Percentiles rank a stretch among this genome's conserved stretches.
Evolutionary conservation across 73 alveolate genomes (phyloP).

Genomic region (Paramecium biaurelia): DNA sequence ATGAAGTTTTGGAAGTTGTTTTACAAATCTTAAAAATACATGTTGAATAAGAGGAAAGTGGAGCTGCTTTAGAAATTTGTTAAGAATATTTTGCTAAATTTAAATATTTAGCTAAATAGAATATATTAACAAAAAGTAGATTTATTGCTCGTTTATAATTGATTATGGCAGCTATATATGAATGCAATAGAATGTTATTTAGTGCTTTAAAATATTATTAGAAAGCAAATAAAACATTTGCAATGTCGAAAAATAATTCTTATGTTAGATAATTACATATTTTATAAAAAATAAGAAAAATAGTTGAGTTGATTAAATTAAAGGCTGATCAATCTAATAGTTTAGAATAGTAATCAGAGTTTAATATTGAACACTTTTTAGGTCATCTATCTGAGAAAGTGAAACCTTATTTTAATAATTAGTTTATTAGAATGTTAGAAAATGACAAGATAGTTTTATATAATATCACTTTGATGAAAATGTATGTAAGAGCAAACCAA

Average conservation of each 20-base stretch:
- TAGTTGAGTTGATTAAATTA: background rate
- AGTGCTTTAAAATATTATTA: background rate
- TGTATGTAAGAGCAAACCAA: background rate
- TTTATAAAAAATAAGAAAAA: background rate
- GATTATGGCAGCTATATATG: constrained; percentile 28
- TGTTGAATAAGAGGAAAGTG: constrained; percentile 38
- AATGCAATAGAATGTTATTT: background rate
- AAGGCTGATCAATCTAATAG: background rate
- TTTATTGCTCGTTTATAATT: background rate
- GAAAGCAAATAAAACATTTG: background rate
- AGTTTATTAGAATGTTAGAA: background rate
- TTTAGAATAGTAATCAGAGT: background rate
- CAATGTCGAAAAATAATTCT: background rate
- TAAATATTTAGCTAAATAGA: background rate
- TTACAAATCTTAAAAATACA: background rate
- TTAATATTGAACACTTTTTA: background rate
- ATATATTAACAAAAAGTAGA: background rate
- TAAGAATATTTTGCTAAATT: background rate
- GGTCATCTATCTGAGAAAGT: background rate
- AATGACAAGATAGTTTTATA: background rate
- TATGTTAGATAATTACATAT: constrained; percentile 11
- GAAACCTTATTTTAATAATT: constrained; percentile 13
- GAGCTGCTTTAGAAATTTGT: constrained; percentile 13
- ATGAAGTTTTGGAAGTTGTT: background rate
- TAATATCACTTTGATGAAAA: background rate